Evolutionary conservation across 805 yeast species (phyloP), one percentile per base, ranked within the genome.

Genomic region (Teunomyces cretensis): DNA sequence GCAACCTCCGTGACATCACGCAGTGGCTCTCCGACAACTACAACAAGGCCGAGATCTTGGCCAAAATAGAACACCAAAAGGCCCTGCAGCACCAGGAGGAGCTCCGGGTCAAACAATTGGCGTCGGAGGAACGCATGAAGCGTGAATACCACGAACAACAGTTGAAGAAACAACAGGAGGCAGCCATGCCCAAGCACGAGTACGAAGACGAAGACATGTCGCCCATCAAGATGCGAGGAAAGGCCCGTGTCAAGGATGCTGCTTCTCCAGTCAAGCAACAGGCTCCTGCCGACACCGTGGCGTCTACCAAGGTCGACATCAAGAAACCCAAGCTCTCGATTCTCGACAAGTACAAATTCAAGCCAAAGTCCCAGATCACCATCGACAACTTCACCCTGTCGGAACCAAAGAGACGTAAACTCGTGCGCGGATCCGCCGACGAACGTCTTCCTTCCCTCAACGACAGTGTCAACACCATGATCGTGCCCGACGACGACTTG

Each of bases 271-370:
- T 39, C 2, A 42, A 36, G 32, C 46, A 43, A 13, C 33, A 38
- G 26, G 22, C 41, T 37, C n/a, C 44, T 16, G 24, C 47, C 3
- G 46, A 42, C 14, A 27, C 39, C 8, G 26, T 31, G 22, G 32
- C 28, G 1, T 64, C 66, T 37, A 70, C 76, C 33, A 73, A 72
- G 50, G 75, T 72, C 9, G 68, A 69, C 37, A 55, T 70, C 14
- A 54, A 55, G 33, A 70, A 60, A 46, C 72, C 76, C 11, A 72
- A 68, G 41, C 54, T 66, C 42, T 71, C 76, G 2, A 71, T 73
- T 42, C 59, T 72, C 46, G 76, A 72, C 45, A 73, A 70, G 48
- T 73, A 72, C 48, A 64, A 65, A 36, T 56, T 53, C 47, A 57
- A 62, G 31, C 67, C 69, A 32, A 55, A 58, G 56, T 38, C 51